Base-by-base conservation (phyloP, 2,329 filamentous ascomycete genomes). In the Colletotrichum godetiae region DNA sequence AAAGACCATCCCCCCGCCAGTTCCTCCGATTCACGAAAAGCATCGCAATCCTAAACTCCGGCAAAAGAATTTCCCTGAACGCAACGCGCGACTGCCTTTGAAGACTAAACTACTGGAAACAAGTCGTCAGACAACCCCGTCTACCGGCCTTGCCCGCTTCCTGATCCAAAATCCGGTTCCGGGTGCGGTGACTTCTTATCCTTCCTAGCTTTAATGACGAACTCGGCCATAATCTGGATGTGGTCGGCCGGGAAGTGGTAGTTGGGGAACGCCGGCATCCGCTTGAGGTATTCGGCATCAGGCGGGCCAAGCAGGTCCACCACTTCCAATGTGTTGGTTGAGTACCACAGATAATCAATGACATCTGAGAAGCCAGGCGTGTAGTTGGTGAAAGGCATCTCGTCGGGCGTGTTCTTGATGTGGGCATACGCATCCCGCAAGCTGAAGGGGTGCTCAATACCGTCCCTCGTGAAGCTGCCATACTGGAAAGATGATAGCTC, bases 261-360 rank as follows among this genome's bases (percentile, higher is more conserved):
- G 82, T 97, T 95, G 24, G 95, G 95, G 84, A 98, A 98, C 0
- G 95, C 95, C 4, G 95, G 95, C 31, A 98, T 94, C 65, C 92
- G 90, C 82, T 94, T 93, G 71, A 98, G 90, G 81, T 97, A 97
- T 33, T 94, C 90, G 75, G 92, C 90, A 81, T 98, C 95, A 2
- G 97, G 94, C 56, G 96, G 93, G 35, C 95, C 95, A 4, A 98
- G 91, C 66, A 98, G 84, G 66, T 93, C 93, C 22, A 94, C 92
- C 29, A 97, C 93, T 80, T 97, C 94, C 57, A 98, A 87, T 27
- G 93, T 92, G 82, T 97, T 98, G 71, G 95, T 96, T 69, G 95
- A 95, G 84, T 97, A 99, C 95, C 95, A 98, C 79, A 99, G 95
- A 83, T 98, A 98, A 82, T 99, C 97, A 77, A 99, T 93, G 70